Base-by-base conservation (phyloP, 2,329 filamentous ascomycete genomes). In the Aureobasidium sp. region DNA sequence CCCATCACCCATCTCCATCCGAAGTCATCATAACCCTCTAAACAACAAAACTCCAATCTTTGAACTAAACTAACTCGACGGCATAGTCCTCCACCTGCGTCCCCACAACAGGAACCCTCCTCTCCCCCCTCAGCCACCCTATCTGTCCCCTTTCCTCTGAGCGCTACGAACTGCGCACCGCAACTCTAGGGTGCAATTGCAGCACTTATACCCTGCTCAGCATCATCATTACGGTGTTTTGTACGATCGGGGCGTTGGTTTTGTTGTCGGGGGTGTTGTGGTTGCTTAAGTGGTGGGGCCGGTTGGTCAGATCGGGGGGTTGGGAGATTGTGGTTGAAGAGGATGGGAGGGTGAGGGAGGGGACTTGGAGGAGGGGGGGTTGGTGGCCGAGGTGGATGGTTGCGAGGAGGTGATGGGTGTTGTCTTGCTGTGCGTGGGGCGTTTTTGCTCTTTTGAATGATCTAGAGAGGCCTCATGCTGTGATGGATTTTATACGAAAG, bases 151-250 rank as follows among this genome's bases (percentile, higher is more conserved):
- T 73, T 8, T 70, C 71, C 42, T 72, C 73, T 58, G 77, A 78
- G 66, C 71, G 75, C 53, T 79, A 74, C 61, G 77, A 79, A 62
- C 68, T 79, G 7, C 71, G 77, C 2, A 78, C 76, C 10, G 67
- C 68, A 19, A 69, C 74, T 6, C 65, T 78, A 0, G 77, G 77
- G 21, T 79, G 77, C 62, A 71, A 74, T 55, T 76, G 76, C 51
- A 78, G 76, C 0, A 78, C 76, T 7, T 75, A 74, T 8, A 78
- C 76, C 0, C 71, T 78, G 27, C 66, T 79, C 35, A 75, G 74
- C 38, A 69, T 75, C 4, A 64, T 78, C 19, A 69, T 76, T 8
- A 76, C 77, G 1, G 71, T 78, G 45, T 69, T 76, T 37, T 71
- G 69, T 29, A 78, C 76, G 0, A 62, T 78, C 3, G 69, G 71